A percentile compares a stretch with the other conserved stretches of the same genome.
These are phyloP conservation scores for Cucurbita argyrosperma DNA, from an alignment of 306 rosid genomes.

Conservation along the genomic window DNA sequence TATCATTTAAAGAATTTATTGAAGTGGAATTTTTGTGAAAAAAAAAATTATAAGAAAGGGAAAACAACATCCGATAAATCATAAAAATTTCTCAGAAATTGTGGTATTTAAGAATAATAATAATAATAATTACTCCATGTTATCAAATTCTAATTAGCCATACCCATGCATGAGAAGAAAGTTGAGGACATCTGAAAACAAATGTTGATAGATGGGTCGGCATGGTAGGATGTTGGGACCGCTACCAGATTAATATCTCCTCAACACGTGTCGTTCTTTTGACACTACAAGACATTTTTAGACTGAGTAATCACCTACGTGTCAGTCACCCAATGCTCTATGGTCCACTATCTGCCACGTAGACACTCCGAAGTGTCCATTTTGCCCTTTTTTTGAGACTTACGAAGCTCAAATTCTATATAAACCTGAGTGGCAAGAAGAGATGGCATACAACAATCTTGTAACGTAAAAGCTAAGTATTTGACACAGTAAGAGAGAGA, in stretches of 20 bases:
- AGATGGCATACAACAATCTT: background rate
- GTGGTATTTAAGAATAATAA: no score
- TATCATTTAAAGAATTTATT: no score
- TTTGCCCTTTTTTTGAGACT: background rate
- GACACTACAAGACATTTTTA: background rate
- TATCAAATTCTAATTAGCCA: no score
- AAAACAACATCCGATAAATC: no score
- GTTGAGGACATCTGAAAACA: no score
- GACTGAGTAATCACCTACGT: constrained; percentile 6
- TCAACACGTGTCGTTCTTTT: background rate
- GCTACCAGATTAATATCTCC: background rate
- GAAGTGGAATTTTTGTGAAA: no score
- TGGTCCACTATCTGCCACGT: background rate
- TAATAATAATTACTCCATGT: no score
- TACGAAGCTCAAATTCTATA: background rate
- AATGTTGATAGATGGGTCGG: background rate
- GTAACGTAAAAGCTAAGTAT: background rate
- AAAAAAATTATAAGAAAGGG: no score
- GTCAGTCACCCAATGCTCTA: background rate
- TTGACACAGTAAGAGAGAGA: background rate
- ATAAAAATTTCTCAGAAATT: no score
- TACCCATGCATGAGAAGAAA: no score
- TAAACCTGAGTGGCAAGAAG: background rate
- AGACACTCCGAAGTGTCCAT: background rate
- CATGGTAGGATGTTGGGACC: background rate